phyloP scores from a whole-genome alignment of 2,329 filamentous ascomycete species.

The Ascochyta koolunga region DNA sequence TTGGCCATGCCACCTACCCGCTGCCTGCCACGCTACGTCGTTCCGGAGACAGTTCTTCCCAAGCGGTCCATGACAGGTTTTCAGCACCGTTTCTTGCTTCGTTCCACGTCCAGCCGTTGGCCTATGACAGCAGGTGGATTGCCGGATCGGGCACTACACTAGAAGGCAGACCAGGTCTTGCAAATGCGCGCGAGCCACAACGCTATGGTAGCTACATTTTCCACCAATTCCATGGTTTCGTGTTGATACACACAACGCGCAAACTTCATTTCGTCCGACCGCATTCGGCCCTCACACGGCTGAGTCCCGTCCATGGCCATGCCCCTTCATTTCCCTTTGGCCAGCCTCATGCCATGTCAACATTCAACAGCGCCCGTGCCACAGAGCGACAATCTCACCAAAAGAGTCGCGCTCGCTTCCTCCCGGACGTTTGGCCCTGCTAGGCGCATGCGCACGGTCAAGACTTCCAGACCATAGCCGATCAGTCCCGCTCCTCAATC shows the following conservation, averaged over 20 bases:
- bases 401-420: conserved; percentile 44
- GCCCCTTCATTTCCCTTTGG: conserved; percentile 49
- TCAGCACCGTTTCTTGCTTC: conserved; percentile 38
- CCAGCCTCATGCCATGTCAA: conserved; percentile 35
- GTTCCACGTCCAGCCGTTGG: conserved; percentile 18
- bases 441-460: conserved; percentile 39
- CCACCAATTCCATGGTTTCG: conserved; percentile 42
- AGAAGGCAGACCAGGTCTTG: conserved; percentile 26
- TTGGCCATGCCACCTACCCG: conserved; percentile 34
- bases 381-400: conserved; percentile 43
- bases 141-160: conserved; percentile 37
- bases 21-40: conserved; percentile 40
- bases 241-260: conserved; percentile 44
- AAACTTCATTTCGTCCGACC: conserved; percentile 42
- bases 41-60: conserved; percentile 42
- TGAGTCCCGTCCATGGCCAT: conserved; percentile 40
- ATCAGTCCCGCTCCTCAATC: conserved; percentile 22
- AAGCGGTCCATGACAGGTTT: conserved; percentile 41
- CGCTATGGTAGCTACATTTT: conserved; percentile 16
- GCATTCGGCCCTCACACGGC: conserved; percentile 39
- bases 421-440: conserved; percentile 49
- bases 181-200: conserved; percentile 16
- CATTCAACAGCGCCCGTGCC: conserved; percentile 41
- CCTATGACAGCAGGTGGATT: conserved; percentile 39
- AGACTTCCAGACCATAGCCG: conserved; percentile 28